Evolutionary conservation across 768 basidiomycete species (phyloP), one percentile per base, ranked within the genome.

Genomic region (Lentinula sp.): DNA sequence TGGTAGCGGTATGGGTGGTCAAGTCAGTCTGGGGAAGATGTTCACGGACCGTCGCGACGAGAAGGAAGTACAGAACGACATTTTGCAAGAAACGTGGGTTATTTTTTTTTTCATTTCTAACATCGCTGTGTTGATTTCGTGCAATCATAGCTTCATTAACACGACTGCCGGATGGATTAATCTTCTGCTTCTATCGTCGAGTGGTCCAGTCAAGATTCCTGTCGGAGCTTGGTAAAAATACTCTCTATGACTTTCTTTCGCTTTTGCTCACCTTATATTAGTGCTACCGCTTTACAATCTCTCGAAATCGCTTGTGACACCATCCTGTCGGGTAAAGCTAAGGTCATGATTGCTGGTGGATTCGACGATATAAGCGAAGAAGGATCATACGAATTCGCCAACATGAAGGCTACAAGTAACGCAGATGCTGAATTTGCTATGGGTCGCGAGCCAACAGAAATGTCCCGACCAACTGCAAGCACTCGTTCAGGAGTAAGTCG

Each of bases 331-430:
- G 92, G 95, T 63, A 99, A 99, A 74, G 97, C 97, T 37, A 98
- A 98, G 77, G 88, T 99, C 70, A 99, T 99, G 97, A 88, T 99
- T 63, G 91, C 96, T 39, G 97, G 97, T 72, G 97, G 97, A 61
- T 98, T 95, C 77, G 97, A 99, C 69, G 97, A 99, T 72, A 85
- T 98, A 72, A 91, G 90, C 65, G 97, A 99, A 74, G 97, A 99
- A 76, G 97, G 96, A 16, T 98, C 96, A 7, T 98, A 88, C 73
- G 96, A 99, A 74, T 99, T 99, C 74, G 97, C 95, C 54, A 98
- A 98, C 80, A 99, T 99, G 97, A 97, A 98, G 76, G 97, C 97
- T 1, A 99, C 97, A 5, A 93, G 91, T 76, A 98, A 96, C 69
- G 89, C 95, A 1, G 93, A 95, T 74, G 93, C 93, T 35, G 97